These are phyloP conservation scores for Aspergillus pseudoglaucus DNA, from an alignment of 2,329 filamentous ascomycete species.

Conservation along the genomic window DNA sequence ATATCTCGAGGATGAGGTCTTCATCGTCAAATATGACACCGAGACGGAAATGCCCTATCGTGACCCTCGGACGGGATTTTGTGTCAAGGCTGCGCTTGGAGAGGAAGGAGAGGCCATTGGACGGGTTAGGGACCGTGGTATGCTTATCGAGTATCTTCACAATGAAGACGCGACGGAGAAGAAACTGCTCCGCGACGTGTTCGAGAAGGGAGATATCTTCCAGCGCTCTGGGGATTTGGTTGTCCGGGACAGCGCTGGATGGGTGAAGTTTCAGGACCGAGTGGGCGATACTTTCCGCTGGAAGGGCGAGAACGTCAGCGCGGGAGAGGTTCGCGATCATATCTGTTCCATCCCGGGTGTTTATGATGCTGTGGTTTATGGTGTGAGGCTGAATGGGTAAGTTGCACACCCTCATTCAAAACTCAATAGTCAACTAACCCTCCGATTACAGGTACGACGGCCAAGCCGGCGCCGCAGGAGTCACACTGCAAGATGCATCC, in stretches of 20 bases:
- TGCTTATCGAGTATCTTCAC: constrained; percentile 38
- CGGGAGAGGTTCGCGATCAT: constrained; percentile 41
- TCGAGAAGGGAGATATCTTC: constrained; percentile 41
- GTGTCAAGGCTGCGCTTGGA: constrained; percentile 28
- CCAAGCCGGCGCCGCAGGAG: constrained; percentile 42
- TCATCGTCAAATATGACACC: constrained; percentile 38
- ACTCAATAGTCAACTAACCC: constrained; percentile 1
- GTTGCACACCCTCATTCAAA: constrained; percentile 3
- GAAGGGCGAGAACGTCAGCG: constrained; percentile 44
- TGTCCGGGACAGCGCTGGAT: constrained; percentile 35
- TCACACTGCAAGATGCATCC: constrained; percentile 35
- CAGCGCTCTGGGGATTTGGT: constrained; percentile 43
- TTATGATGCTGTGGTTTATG: constrained; percentile 41
- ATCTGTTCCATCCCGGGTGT: constrained; percentile 36
- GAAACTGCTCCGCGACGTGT: constrained; percentile 40
- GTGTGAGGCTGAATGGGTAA: constrained; percentile 36
- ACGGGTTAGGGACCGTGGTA: constrained; percentile 32
- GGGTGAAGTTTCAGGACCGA: constrained; percentile 42
- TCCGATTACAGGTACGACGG: constrained; percentile 38
- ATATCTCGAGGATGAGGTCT: constrained; percentile 36
- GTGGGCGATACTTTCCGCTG: constrained; percentile 35
- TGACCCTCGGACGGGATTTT: constrained; percentile 41
- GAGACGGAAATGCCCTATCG: constrained; percentile 37
- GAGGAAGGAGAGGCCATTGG: constrained; percentile 44
- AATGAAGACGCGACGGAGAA: constrained; percentile 39